phyloP scores from a whole-genome alignment of 441 rosid genomes.

The Populus hybrid region DNA sequence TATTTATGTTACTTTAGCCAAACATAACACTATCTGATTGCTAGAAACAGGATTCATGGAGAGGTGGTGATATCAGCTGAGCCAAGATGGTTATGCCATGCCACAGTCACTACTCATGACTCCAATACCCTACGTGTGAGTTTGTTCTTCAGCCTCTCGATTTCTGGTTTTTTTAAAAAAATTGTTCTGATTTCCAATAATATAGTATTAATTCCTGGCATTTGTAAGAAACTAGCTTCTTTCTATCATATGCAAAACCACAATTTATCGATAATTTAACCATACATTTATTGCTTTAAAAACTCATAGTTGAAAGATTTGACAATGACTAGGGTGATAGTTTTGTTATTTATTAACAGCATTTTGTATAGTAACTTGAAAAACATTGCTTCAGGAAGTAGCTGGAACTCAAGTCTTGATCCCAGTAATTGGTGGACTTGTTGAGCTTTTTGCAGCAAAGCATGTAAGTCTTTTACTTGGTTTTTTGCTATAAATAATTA shows the following conservation, averaged over 20 bases:
- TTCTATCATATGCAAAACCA: background rate
- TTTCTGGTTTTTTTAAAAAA: background rate
- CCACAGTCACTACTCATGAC: conserved; percentile 18
- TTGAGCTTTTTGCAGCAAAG: conserved; percentile 65
- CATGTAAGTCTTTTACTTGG: conserved; percentile 42
- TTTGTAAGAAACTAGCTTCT: background rate
- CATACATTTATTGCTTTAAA: background rate
- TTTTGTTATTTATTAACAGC: background rate
- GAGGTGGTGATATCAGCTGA: conserved; percentile 62
- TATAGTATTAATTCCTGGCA: background rate
- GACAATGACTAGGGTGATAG: background rate
- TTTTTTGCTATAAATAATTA: background rate
- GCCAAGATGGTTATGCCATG: conserved; percentile 49
- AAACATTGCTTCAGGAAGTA: conserved; percentile 36
- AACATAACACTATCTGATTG: conserved; percentile 1
- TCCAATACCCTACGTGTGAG: conserved; percentile 41
- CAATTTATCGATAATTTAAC: background rate
- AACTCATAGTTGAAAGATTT: background rate
- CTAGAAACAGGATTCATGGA: conserved; percentile 62
- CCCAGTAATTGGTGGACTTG: conserved; percentile 65
- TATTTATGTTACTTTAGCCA: background rate
- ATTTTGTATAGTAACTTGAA: background rate
- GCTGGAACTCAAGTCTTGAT: conserved; percentile 66
- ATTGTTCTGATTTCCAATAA: too few relatives aligned
- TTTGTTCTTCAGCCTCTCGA: conserved; percentile 6